phyloP scores from a whole-genome alignment of 2,329 filamentous ascomycete species.

The Fusarium bulbicola region DNA sequence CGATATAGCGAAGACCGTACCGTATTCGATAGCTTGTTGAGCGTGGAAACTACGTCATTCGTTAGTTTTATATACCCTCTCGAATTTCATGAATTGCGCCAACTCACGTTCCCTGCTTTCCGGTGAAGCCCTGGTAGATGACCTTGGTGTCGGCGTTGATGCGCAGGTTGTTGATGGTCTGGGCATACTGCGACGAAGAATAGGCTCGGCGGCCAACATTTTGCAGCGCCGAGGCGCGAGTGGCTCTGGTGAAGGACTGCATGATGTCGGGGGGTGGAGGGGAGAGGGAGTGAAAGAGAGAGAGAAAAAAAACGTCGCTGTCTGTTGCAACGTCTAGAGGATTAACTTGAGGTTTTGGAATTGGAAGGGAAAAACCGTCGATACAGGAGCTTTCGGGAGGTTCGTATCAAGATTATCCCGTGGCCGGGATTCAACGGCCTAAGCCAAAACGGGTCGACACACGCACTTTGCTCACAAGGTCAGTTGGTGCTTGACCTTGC shows the following conservation, averaged over 20 bases:
- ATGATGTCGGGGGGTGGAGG: conserved; percentile 61
- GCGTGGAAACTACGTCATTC: conserved; percentile 82
- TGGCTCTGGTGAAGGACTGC: conserved; percentile 83
- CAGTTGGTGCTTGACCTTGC: conserved; percentile 27
- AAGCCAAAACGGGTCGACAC: conserved; percentile 36
- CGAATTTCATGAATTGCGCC: not conserved
- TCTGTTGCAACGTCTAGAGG: conserved; percentile 22
- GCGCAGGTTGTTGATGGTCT: conserved; percentile 85
- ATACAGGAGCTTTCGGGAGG: conserved; percentile 42
- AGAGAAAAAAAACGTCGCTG: conserved; percentile 8
- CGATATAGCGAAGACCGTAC: conserved; percentile 60
- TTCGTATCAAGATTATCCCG: conserved; percentile 46
- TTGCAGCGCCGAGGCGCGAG: conserved; percentile 75
- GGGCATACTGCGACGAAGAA: conserved; percentile 77
- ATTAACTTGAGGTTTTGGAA: conserved; percentile 25
- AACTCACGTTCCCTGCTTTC: conserved; percentile 92
- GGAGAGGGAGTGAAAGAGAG: not conserved
- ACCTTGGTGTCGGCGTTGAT: conserved; percentile 95
- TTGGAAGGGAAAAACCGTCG: conserved; percentile 41
- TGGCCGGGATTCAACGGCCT: conserved; percentile 38
- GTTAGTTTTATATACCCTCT: conserved; percentile 12
- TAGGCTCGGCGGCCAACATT: conserved; percentile 75
- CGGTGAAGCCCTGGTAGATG: conserved; percentile 96
- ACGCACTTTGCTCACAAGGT: conserved; percentile 19
- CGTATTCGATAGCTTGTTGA: conserved; percentile 97